Percentiles rank a stretch among this genome's conserved stretches.
These are phyloP conservation scores for Eudorina sp. DNA, from an alignment of 139 green algal species.

Conservation along the genomic window DNA sequence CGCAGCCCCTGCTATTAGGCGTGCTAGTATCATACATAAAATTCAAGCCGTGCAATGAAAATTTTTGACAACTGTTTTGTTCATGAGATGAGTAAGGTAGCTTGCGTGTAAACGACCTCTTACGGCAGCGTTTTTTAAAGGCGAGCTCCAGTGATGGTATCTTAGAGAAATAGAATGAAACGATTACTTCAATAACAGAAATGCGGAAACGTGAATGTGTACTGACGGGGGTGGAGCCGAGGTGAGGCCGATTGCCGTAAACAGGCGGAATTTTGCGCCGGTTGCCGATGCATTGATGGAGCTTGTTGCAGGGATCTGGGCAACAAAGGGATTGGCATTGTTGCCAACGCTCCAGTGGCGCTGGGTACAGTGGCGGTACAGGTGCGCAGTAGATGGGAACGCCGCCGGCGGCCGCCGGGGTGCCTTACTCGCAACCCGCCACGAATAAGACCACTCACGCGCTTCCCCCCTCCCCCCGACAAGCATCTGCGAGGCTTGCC, in stretches of 20 bases:
- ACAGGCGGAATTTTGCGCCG: too few relatives aligned
- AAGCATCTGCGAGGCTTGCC: too few relatives aligned
- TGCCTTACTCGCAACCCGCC: too few relatives aligned
- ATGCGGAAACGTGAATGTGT: neutral
- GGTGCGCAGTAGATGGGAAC: too few relatives aligned
- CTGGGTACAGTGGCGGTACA: conserved; percentile 10
- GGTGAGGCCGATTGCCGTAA: conserved; percentile 18
- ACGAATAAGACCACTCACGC: too few relatives aligned
- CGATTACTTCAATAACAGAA: neutral
- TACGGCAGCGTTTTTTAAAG: neutral
- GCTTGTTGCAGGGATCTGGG: neutral
- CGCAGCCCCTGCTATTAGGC: too few relatives aligned
- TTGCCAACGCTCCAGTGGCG: neutral
- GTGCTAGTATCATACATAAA: too few relatives aligned
- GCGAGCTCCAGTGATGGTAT: neutral
- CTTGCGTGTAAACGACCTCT: neutral
- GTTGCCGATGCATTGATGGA: neutral
- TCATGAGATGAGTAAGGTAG: neutral
- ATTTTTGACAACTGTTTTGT: neutral
- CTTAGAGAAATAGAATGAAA: neutral
- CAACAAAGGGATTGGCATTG: neutral
- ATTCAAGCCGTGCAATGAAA: too few relatives aligned
- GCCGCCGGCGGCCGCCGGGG: too few relatives aligned
- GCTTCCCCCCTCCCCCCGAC: too few relatives aligned
- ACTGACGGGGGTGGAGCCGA: conserved; percentile 1